These are phyloP conservation scores for Diplosphaera chodatii DNA, from an alignment of 139 green algal genomes.

Conservation along the genomic window DNA sequence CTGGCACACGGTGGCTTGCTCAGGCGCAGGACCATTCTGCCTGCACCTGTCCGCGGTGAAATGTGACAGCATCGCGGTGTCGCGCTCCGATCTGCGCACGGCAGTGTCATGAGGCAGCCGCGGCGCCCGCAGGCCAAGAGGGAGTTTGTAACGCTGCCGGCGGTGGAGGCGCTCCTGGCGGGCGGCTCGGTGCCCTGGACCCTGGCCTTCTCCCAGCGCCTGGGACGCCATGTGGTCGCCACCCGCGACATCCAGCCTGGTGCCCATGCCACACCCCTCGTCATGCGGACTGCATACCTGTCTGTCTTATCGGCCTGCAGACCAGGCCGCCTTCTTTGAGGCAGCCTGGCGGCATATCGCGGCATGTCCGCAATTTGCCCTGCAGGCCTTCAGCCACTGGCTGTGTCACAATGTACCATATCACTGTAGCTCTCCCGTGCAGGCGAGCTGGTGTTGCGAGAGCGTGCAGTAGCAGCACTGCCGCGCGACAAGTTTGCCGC, in stretches of 20 bases:
- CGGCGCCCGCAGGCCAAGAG: conserved; percentile 13
- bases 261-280: not conserved
- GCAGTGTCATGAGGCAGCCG: too few relatives aligned
- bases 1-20: too few relatives aligned
- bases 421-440: not conserved
- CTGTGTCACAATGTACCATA: too few relatives aligned
- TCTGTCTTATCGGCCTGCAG: too few relatives aligned
- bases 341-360: too few relatives aligned
- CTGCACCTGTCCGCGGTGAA: too few relatives aligned
- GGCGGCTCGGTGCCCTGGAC: conserved; percentile 11
- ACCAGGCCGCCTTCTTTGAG: too few relatives aligned
- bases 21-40: too few relatives aligned
- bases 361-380: not conserved
- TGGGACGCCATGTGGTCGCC: conserved; percentile 21
- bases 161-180: not conserved
- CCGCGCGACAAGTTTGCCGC: not conserved
- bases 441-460: conserved; percentile 15
- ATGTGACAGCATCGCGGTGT: too few relatives aligned
- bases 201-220: not conserved
- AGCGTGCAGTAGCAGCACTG: conserved; percentile 4
- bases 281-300: too few relatives aligned
- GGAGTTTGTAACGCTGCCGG: not conserved
- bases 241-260: not conserved
- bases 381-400: too few relatives aligned
- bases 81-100: too few relatives aligned